Evolutionary conservation across 2,329 filamentous ascomycete genomes (phyloP).

Genomic region (Trichophyton benhamiae): DNA sequence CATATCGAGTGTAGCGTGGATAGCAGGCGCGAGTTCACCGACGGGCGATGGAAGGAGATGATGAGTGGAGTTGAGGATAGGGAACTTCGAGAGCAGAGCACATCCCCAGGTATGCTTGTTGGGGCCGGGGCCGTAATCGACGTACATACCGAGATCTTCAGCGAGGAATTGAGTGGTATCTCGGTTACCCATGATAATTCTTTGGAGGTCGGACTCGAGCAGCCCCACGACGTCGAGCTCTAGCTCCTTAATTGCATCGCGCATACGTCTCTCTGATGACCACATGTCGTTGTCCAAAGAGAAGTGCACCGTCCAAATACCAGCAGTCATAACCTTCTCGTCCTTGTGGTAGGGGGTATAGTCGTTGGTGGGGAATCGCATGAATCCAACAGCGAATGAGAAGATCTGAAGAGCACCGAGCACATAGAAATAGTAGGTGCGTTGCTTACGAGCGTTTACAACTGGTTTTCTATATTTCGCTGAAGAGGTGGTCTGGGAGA

Average conservation of each 20-base stretch:
- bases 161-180: constrained; percentile 91
- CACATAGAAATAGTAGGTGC: constrained; percentile 58
- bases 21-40: constrained; percentile 87
- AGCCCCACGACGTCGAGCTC: constrained; percentile 96
- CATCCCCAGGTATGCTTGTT: constrained; percentile 99
- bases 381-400: constrained; percentile 67
- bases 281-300: constrained; percentile 98
- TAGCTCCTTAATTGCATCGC: constrained; percentile 79
- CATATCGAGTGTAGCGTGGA: constrained; percentile 88
- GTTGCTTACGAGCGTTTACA: constrained; percentile 37
- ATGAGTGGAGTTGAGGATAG: constrained; percentile 92
- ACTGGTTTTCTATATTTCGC: constrained; percentile 25
- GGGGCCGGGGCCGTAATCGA: constrained; percentile 89
- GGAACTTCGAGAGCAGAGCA: constrained; percentile 89
- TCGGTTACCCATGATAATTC: constrained; percentile 98
- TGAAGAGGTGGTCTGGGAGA: constrained; percentile 38
- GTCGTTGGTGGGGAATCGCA: constrained; percentile 85
- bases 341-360: constrained; percentile 82
- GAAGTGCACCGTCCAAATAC: constrained; percentile 99
- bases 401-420: constrained; percentile 67
- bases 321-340: constrained; percentile 77
- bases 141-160: constrained; percentile 96
- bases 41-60: constrained; percentile 88
- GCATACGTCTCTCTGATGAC: constrained; percentile 89
- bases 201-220: constrained; percentile 82